These are phyloP conservation scores for Galerina marginata DNA, from an alignment of 768 basidiomycete species.

Conservation along the genomic window DNA sequence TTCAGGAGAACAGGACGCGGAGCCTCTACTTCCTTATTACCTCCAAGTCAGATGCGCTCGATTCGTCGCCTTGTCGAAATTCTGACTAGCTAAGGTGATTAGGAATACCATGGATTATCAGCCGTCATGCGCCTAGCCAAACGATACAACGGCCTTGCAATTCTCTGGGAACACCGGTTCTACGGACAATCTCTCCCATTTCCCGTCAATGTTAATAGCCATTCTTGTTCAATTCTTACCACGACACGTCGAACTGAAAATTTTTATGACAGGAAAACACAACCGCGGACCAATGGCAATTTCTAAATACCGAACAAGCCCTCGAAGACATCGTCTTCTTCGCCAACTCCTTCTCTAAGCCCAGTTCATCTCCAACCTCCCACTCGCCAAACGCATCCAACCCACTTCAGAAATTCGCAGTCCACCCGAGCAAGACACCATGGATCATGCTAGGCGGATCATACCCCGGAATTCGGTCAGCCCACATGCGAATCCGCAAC, in stretches of 20 bases:
- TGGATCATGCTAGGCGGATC: conserved; percentile 58
- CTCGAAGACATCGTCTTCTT: conserved; percentile 57
- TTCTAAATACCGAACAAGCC: conserved; percentile 53
- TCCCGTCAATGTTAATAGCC: conserved; percentile 45
- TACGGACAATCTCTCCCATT: conserved; percentile 55
- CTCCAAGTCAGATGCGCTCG: conserved; percentile 27
- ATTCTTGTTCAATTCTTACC: neutral
- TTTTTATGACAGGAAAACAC: conserved; percentile 42
- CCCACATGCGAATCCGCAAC: conserved; percentile 51
- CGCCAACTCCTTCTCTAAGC: conserved; percentile 41
- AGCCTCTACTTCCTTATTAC: conserved; percentile 52
- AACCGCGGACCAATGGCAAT: conserved; percentile 51
- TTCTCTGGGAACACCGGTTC: conserved; percentile 57
- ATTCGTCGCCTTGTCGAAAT: neutral
- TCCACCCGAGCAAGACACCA: conserved; percentile 49
- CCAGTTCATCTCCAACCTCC: neutral
- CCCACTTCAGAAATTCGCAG: conserved; percentile 18
- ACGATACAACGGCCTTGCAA: conserved; percentile 49
- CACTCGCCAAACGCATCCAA: conserved; percentile 6
- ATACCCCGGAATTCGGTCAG: conserved; percentile 52
- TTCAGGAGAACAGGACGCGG: conserved; percentile 56
- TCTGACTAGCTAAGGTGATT: no score
- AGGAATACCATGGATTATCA: conserved; percentile 55
- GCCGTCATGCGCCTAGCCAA: conserved; percentile 53
- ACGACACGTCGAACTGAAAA: neutral